phyloP scores from a whole-genome alignment of 2,329 filamentous ascomycete genomes.

The Pseudogymnoascus sp. region DNA sequence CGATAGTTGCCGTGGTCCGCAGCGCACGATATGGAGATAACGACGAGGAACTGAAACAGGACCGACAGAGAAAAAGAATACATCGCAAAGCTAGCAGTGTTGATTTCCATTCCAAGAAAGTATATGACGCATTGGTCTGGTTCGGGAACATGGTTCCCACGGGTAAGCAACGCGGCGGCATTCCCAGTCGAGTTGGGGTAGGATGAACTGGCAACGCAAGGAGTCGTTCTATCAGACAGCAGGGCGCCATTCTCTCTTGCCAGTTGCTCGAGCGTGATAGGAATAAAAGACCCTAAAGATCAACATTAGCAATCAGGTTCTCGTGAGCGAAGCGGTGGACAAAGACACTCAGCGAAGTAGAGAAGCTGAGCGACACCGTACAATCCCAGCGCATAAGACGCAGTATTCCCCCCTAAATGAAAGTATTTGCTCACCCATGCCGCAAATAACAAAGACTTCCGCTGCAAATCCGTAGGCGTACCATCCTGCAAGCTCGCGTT shows the following conservation, averaged over 20 bases:
- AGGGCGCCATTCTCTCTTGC: conserved; percentile 88
- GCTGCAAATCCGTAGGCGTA: conserved; percentile 95
- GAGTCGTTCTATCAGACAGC: conserved; percentile 63
- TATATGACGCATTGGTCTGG: conserved; percentile 67
- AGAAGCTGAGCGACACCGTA: not conserved
- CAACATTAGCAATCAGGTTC: conserved; percentile 15
- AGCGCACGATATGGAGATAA: conserved; percentile 92
- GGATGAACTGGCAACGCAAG: conserved; percentile 59
- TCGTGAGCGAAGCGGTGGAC: conserved; percentile 19
- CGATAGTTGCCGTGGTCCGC: conserved; percentile 90
- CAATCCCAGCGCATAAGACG: not conserved
- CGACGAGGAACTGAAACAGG: conserved; percentile 76
- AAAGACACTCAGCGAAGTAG: not conserved
- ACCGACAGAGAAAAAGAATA: conserved; percentile 96
- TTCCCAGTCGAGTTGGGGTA: conserved; percentile 21
- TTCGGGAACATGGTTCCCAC: conserved; percentile 3
- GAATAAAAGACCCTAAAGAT: conserved; percentile 75
- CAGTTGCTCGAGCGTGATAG: conserved; percentile 87
- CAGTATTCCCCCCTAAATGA: not conserved
- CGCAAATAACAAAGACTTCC: conserved; percentile 93
- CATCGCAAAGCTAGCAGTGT: conserved; percentile 96
- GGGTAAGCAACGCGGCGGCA: conserved; percentile 15
- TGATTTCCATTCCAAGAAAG: conserved; percentile 76
- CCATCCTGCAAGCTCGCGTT: conserved; percentile 84
- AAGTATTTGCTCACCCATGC: conserved; percentile 51